Conservation (phyloP, 345 rosid genomes). For the Toxicodendron radicans region DNA sequence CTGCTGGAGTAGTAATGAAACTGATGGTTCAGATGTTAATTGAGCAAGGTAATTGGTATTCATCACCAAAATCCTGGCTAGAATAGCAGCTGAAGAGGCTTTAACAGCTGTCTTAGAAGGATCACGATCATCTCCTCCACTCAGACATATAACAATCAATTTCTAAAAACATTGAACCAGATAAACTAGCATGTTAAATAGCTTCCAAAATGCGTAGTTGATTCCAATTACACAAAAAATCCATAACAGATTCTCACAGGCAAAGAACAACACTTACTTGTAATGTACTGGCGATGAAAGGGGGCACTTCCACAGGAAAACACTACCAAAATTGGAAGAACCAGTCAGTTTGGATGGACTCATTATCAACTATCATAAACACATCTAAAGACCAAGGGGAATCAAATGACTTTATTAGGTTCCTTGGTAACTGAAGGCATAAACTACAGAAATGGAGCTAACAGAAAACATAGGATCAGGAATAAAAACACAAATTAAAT, state of each 20-base stretch:
- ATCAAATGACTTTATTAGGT: neutral
- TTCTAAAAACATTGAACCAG: slow-evolving; percentile 49
- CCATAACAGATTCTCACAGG: slow-evolving; percentile 17
- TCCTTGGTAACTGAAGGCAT: slow-evolving; percentile 15
- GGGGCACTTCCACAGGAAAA: slow-evolving; percentile 84
- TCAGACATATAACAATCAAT: slow-evolving; percentile 75
- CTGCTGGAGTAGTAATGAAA: slow-evolving; percentile 67
- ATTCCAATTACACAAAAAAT: slow-evolving; percentile 9
- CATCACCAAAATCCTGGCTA: slow-evolving; percentile 95
- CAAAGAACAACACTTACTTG: slow-evolving; percentile 51
- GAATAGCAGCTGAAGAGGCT: slow-evolving; percentile 77
- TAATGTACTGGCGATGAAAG: slow-evolving; percentile 72
- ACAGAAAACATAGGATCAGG: neutral
- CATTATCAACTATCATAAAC: neutral
- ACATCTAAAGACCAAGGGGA: neutral
- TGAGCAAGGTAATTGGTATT: slow-evolving; percentile 85
- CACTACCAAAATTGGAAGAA: slow-evolving; percentile 53
- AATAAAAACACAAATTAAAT: neutral
- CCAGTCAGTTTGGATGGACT: neutral
- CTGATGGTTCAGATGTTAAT: slow-evolving; percentile 85
- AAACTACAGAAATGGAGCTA: neutral
- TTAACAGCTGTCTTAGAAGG: slow-evolving; percentile 87
- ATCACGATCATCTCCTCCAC: slow-evolving; percentile 83
- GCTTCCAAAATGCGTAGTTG: slow-evolving; percentile 7
- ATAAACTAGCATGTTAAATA: slow-evolving; percentile 7